Conservation (phyloP, 768 basidiomycete species). For the Pleurotus djamor region DNA sequence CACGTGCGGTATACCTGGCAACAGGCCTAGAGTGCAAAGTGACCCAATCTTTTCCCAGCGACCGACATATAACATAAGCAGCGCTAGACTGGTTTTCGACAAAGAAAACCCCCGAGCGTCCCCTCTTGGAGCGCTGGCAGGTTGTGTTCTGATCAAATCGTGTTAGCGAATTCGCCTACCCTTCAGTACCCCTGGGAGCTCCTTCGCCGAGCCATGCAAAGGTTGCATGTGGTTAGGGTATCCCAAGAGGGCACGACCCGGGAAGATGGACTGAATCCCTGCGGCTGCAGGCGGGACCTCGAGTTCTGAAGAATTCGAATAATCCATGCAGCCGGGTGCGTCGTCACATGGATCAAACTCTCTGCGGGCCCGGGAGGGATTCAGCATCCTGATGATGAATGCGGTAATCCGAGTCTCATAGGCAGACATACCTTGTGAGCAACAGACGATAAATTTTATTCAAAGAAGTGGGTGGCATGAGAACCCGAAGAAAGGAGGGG, state of each 20-base stretch:
- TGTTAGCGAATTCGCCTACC: background rate
- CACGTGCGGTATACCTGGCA: slow-evolving; percentile 7
- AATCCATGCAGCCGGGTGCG: background rate
- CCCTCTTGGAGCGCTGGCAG: background rate
- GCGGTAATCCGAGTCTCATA: background rate
- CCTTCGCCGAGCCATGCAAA: background rate
- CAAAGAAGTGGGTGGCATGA: background rate
- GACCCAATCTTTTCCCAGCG: background rate
- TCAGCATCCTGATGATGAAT: background rate
- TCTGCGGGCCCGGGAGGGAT: background rate
- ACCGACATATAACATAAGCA: background rate
- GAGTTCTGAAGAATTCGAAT: background rate
- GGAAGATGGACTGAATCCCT: background rate
- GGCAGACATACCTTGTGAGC: background rate
- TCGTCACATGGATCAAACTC: background rate
- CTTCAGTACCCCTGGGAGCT: background rate
- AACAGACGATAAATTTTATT: background rate
- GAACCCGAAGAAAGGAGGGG: background rate
- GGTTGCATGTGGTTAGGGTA: background rate
- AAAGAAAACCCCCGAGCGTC: background rate
- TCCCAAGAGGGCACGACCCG: background rate
- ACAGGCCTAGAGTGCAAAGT: background rate
- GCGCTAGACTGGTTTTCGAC: background rate
- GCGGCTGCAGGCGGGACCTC: background rate
- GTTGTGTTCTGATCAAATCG: background rate